A percentile compares a stretch with the other conserved stretches of the same genome.
Conservation (phyloP, 768 basidiomycete genomes). For the Mycena filopes region DNA sequence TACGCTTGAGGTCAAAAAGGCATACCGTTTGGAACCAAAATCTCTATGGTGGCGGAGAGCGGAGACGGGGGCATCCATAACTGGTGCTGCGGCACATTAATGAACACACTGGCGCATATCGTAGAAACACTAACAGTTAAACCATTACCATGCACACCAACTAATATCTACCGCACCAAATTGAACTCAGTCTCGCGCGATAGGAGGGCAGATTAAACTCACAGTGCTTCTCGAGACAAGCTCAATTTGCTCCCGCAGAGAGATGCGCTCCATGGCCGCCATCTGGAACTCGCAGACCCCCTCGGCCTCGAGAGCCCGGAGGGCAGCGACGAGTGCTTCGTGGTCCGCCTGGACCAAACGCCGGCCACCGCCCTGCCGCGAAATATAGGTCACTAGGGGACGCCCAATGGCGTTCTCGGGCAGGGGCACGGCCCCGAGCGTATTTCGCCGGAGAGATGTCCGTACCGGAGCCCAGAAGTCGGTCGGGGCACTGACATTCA, state of each 20-base stretch:
- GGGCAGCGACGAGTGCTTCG: constrained; percentile 55
- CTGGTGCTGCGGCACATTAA: constrained; percentile 50
- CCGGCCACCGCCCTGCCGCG: constrained; percentile 59
- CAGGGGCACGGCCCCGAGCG: constrained; percentile 42
- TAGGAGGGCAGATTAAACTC: constrained; percentile 34
- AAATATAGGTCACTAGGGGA: constrained; percentile 65
- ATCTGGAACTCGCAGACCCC: constrained; percentile 62
- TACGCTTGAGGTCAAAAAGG: not conserved
- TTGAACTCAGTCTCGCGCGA: constrained; percentile 8
- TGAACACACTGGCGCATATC: not conserved
- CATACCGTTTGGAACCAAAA: constrained; percentile 68
- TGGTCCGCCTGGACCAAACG: constrained; percentile 60
- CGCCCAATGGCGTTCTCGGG: constrained; percentile 10
- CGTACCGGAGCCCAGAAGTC: constrained; percentile 51
- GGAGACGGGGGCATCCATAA: constrained; percentile 76
- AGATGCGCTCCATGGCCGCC: constrained; percentile 52
- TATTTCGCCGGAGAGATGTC: constrained; percentile 39
- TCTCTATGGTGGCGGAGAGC: constrained; percentile 74
- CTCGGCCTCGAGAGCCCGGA: constrained; percentile 60
- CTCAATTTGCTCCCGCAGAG: constrained; percentile 70
- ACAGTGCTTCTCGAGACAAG: constrained; percentile 72
- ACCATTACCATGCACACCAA: constrained; percentile 78
- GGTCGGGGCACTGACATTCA: constrained; percentile 40
- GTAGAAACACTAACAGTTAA: constrained; percentile 55
- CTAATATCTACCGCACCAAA: constrained; percentile 52